Evolutionary conservation across 2,329 filamentous ascomycete genomes (phyloP).

Genomic region (Alternaria sp.): DNA sequence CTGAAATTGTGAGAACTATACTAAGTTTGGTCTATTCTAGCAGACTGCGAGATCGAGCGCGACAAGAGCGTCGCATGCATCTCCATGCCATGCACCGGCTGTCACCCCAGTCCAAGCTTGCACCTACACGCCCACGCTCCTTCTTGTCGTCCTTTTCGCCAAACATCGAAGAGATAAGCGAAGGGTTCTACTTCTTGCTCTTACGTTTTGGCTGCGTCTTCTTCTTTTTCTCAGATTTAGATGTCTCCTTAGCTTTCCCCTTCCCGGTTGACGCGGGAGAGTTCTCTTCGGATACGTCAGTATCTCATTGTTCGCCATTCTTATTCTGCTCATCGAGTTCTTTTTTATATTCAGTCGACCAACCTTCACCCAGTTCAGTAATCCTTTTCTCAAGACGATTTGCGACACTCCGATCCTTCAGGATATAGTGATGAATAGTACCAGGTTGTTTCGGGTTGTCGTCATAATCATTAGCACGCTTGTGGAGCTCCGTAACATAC

Average conservation of each 20-base stretch:
- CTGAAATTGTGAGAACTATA: neutral
- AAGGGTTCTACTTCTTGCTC: neutral
- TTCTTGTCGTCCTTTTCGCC: neutral
- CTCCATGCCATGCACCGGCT: neutral
- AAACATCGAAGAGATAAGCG: neutral
- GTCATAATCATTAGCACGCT: neutral
- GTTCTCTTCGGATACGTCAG: neutral
- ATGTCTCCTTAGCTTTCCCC: neutral
- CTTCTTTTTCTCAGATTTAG: neutral
- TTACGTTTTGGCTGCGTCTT: neutral
- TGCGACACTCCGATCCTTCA: neutral
- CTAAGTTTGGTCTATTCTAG: neutral
- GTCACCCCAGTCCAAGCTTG: neutral
- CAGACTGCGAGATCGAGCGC: neutral
- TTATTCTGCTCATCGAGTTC: neutral
- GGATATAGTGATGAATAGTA: neutral
- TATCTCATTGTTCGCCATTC: neutral
- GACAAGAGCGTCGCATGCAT: neutral
- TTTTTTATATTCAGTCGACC: neutral
- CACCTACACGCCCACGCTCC: neutral
- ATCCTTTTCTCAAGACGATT: neutral
- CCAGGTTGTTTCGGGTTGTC: neutral
- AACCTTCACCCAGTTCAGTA: neutral
- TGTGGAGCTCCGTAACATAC: neutral
- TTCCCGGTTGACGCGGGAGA: neutral